Percentiles rank a stretch among this genome's conserved stretches.
These are phyloP conservation scores for Penicillium sp. DNA, from an alignment of 2,329 filamentous ascomycete genomes.

Conservation along the genomic window DNA sequence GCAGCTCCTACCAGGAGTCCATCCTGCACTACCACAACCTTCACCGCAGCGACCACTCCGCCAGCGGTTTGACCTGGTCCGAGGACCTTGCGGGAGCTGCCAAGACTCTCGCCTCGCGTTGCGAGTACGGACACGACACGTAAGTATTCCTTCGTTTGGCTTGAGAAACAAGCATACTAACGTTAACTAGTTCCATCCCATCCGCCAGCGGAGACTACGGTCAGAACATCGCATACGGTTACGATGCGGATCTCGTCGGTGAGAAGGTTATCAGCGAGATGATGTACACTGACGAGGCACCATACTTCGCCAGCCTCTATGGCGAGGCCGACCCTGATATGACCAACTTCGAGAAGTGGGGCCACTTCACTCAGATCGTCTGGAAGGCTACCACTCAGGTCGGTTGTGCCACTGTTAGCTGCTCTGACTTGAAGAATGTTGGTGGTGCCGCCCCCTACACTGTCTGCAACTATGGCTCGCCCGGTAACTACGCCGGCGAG, in stretches of 20 bases:
- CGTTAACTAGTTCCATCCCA: slow-evolving; percentile 46
- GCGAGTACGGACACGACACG: slow-evolving; percentile 74
- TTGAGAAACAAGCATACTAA: slow-evolving; percentile 35
- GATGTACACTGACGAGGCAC: slow-evolving; percentile 85
- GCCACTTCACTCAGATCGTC: slow-evolving; percentile 74
- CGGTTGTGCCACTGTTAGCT: slow-evolving; percentile 60
- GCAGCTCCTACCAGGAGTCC: slow-evolving; percentile 35
- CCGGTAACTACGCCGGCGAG: slow-evolving; percentile 63
- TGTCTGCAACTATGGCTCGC: slow-evolving; percentile 81
- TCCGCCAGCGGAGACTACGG: slow-evolving; percentile 63
- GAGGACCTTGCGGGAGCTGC: slow-evolving; percentile 64
- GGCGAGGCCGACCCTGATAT: slow-evolving; percentile 60
- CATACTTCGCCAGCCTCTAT: slow-evolving; percentile 58
- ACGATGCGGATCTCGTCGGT: slow-evolving; percentile 58
- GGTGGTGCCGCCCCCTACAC: slow-evolving; percentile 63
- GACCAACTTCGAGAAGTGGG: slow-evolving; percentile 64
- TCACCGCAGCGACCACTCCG: slow-evolving; percentile 80
- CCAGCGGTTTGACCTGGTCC: slow-evolving; percentile 65
- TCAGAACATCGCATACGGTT: slow-evolving; percentile 83
- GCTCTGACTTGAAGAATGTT: slow-evolving; percentile 45
- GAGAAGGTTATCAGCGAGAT: slow-evolving; percentile 68
- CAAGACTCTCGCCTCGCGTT: slow-evolving; percentile 61
- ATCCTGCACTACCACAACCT: slow-evolving; percentile 75
- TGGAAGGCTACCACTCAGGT: slow-evolving; percentile 64
- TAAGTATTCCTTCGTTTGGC: slow-evolving; percentile 49